These are phyloP conservation scores for Lagenidium sp. DNA, from an alignment of 352 stramenopile species.

Conservation along the genomic window DNA sequence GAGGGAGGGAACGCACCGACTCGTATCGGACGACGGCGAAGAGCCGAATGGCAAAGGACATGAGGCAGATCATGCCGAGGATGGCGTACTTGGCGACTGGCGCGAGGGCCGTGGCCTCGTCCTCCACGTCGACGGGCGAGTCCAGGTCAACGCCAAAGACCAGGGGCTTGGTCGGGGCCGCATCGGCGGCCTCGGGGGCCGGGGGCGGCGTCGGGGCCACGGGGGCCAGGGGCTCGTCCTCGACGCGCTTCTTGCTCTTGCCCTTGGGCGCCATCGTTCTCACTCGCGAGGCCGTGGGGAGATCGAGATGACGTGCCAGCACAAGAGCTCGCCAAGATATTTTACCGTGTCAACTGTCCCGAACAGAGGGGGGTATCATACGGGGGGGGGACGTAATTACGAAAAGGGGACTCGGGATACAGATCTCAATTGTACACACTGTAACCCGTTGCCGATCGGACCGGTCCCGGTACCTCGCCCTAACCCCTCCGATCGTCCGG, in stretches of 20 bases:
- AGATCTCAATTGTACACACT: too few relatives aligned
- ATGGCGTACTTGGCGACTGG: slow-evolving; percentile 87
- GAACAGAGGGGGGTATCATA: too few relatives aligned
- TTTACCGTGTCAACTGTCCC: too few relatives aligned
- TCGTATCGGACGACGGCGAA: slow-evolving; percentile 92
- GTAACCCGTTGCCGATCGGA: too few relatives aligned
- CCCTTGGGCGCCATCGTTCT: slow-evolving; percentile 40
- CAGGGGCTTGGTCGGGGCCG: slow-evolving; percentile 4
- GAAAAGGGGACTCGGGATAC: too few relatives aligned
- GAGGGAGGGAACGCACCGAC: slow-evolving; percentile 35
- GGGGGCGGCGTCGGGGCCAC: slow-evolving; percentile 1
- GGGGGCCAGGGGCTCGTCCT: slow-evolving; percentile 13
- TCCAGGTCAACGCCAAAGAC: slow-evolving; percentile 66
- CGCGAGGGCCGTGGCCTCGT: slow-evolving; percentile 63
- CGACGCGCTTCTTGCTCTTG: slow-evolving; percentile 34
- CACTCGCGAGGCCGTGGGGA: too few relatives aligned
- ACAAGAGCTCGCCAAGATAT: too few relatives aligned
- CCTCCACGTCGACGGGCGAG: slow-evolving; percentile 44
- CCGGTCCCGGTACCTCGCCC: too few relatives aligned
- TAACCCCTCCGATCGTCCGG: too few relatives aligned
- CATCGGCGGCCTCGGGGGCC: neutral
- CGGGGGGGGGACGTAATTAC: too few relatives aligned
- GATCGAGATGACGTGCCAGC: too few relatives aligned
- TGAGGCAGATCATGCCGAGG: slow-evolving; percentile 88
- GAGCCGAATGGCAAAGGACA: slow-evolving; percentile 90